Base-by-base conservation (phyloP, 208 protist genomes). In the Acanthamoeba rhysodes region DNA sequence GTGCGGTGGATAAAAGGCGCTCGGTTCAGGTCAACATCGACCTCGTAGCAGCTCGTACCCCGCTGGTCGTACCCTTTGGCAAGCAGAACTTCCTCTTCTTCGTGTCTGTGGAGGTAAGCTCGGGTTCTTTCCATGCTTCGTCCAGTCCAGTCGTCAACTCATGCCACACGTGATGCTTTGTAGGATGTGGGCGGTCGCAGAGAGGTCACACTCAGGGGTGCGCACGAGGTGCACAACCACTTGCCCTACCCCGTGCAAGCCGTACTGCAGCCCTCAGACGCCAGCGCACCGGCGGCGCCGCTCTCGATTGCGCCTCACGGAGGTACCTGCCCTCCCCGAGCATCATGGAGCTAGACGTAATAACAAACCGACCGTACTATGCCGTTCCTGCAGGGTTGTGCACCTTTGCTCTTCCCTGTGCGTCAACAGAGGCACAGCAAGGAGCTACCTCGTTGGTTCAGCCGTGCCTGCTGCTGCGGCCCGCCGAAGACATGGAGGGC, bases 191-290 rank as follows among this genome's bases (percentile, higher is more conserved):
- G 85, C 22, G 55, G 85, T 22, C 10, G 48, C 16, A n/a, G 20
- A 8, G 62, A 92, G 32, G 16, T 92, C 22, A 66, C 22, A 16
- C 29, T 92, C 64, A 12, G 59, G 29, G 85, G 85, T 20, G 64
- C 55, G 2, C 64, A 92, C 34, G 85, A 92, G 34, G 64, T 92
- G 18, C n/a, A 20, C 34, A 92, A 92, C 59, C 57, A 92, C 24
- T 55, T 92, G 34, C 64, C 85, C 57, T 92, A 92, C 24, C 16
- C 85, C 57, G 55, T 92, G 27, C 85, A 92, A 45, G 85, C n/a
- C 29, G 14, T 48, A 1, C 64, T 92, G 32, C 85, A 53, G 2
- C 55, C 32, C 29, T 8, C 34, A 59, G 66, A 72, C 66, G 10
- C 66, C n/a, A 24, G n/a, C 66, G 22, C 10, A 37, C 6, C 66